phyloP scores from a whole-genome alignment of 805 yeast species.

The Candida suzukii region DNA sequence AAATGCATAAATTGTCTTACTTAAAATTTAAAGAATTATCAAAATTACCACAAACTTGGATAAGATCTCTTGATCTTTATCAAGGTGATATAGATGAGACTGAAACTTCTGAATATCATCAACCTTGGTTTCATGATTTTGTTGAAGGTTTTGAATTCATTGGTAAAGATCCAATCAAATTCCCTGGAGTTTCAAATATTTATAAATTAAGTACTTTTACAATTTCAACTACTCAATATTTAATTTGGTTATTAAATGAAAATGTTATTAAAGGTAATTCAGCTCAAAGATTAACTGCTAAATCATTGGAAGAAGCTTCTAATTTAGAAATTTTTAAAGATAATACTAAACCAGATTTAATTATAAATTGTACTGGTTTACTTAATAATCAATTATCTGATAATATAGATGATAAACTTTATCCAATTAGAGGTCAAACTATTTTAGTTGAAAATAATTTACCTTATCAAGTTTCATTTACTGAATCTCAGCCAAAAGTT shows the following conservation, averaged over 20 bases:
- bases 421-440: constrained; percentile 56
- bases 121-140: constrained; percentile 44
- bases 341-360: constrained; percentile 25
- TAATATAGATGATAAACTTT: constrained; percentile 36
- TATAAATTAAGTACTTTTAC: constrained; percentile 44
- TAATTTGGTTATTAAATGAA: constrained; percentile 42
- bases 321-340: constrained; percentile 19
- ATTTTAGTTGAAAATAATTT: constrained; percentile 40
- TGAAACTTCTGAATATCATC: constrained; percentile 4
- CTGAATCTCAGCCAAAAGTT: constrained; percentile 19
- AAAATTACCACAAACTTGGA: constrained; percentile 30
- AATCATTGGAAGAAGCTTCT: constrained; percentile 33
- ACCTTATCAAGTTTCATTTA: constrained; percentile 29
- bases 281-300: constrained; percentile 33
- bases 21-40: constrained; percentile 27
- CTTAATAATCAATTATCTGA: constrained; percentile 40
- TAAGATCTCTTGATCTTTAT: constrained; percentile 15
- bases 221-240: constrained; percentile 50
- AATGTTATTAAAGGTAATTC: constrained; percentile 39
- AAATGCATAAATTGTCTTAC: constrained; percentile 27
- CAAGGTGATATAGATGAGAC: constrained; percentile 13
- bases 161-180: constrained; percentile 20
- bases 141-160: constrained; percentile 33
- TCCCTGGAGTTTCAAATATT: constrained; percentile 30
- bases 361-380: constrained; percentile 54